Evolutionary conservation across 257 asterid genomes (phyloP), one percentile per base, ranked within the genome.

Genomic region (Salvia splendens): DNA sequence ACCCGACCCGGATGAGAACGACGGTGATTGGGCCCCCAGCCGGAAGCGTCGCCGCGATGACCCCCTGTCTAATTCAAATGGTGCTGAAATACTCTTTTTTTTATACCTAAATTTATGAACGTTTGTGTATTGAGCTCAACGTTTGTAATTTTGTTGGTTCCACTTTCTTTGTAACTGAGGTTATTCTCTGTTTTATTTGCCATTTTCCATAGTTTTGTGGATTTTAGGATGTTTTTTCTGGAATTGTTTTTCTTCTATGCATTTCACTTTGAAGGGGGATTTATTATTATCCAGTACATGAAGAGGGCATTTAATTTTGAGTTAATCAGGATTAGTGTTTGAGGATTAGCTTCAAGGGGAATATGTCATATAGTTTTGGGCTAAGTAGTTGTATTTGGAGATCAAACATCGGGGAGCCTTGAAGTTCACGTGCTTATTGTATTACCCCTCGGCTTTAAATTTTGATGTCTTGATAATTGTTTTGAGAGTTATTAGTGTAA

Each of bases 1-100:
- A 62, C 70, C 89, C 49, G 88, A 76, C 63, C 65, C 75, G 48
- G 87, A 73, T 15, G 83, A 59, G 47, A 67, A 53, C 65, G 55
- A 85, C 40, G 77, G 81, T 4, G 87, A 80, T 54, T 87, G 89
- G 96, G 84, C 81, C 32, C 78, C 87, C 42, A 87, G 81, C 50
- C 86, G 95, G 67, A 92, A 92, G 81, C 91, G 96, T 33, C 86
- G 90, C 24, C 86, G 98, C 28, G 85, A 81, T 24, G 96, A 87
- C 17, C 82, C 69, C 41, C 78, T 71, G 8, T 67, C 30, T 12
- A 78, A 68, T 70, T 82, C 75, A 41, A 67, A 69, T 65, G 94
- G 95, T 87, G 78, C 24, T 54, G 54, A 17, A 41, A 15, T 20
- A 28, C 33, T 68, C 76, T 6, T 38, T n/a, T n/a, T 28, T 1